phyloP scores from a whole-genome alignment of 2,329 filamentous ascomycete genomes.

The Ophiocordyceps australis region DNA sequence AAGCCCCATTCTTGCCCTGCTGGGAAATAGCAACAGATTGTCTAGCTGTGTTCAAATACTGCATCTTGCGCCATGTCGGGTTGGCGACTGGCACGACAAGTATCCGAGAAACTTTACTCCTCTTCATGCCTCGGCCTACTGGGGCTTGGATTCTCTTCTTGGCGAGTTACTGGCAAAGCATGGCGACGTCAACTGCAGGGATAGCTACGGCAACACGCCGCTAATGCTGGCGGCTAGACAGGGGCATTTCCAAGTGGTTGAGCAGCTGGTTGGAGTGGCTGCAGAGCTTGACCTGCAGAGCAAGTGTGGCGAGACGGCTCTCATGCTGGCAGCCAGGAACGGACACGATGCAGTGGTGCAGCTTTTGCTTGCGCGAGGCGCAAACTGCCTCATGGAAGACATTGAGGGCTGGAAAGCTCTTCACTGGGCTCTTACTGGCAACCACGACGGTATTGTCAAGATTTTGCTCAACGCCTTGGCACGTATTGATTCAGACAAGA shows the following conservation, averaged over 20 bases:
- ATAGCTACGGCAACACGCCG: constrained; percentile 2
- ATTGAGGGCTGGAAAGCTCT: constrained; percentile 4
- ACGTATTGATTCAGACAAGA: constrained; percentile 1
- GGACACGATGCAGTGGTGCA: constrained; percentile 1
- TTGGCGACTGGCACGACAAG: constrained; percentile 1
- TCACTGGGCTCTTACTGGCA: constrained; percentile 4
- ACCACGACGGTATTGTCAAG: constrained; percentile 1
- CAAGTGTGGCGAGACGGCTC: constrained; percentile 2
- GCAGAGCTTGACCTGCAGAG: constrained; percentile 1
- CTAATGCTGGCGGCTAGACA: constrained; percentile 1
- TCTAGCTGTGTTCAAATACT: constrained; percentile 2
- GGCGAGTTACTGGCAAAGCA: background rate
- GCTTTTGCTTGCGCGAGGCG: background rate
- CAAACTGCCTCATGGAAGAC: constrained; percentile 2
- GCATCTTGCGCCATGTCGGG: constrained; percentile 2
- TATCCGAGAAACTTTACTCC: constrained; percentile 3
- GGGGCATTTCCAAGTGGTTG: background rate
- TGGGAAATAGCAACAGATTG: background rate
- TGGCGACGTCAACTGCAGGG: constrained; percentile 1
- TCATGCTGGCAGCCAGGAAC: constrained; percentile 3
- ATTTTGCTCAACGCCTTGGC: constrained; percentile 1
- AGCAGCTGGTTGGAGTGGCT: constrained; percentile 1
- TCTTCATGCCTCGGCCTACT: constrained; percentile 3
- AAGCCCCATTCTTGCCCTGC: background rate
- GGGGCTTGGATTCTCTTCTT: constrained; percentile 3